A percentile compares a stretch with the other conserved stretches of the same genome.
Evolutionary conservation across 2,329 filamentous ascomycete genomes (phyloP).

Genomic region (Lachnum nothofagi): DNA sequence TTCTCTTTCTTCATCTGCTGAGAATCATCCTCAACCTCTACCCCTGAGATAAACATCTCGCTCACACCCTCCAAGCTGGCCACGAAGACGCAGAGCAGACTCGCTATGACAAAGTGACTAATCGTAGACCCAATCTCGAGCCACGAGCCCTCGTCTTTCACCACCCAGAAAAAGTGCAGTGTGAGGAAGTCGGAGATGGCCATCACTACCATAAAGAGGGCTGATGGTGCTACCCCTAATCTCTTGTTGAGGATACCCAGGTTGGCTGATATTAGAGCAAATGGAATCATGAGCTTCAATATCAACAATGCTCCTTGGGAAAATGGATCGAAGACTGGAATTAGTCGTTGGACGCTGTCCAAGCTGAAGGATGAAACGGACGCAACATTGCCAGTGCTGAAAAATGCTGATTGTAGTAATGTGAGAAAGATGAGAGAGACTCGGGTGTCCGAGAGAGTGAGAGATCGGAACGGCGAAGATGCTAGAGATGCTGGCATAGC

Average conservation of each 20-base stretch:
- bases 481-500: slow-evolving; percentile 22
- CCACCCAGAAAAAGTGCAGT: slow-evolving; percentile 95
- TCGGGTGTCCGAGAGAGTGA: slow-evolving; percentile 77
- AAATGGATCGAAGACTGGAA: slow-evolving; percentile 92
- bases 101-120: slow-evolving; percentile 91
- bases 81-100: slow-evolving; percentile 83
- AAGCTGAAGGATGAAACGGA: slow-evolving; percentile 90
- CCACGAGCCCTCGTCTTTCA: slow-evolving; percentile 94
- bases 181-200: slow-evolving; percentile 86
- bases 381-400: slow-evolving; percentile 93
- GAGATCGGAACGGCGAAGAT: slow-evolving; percentile 47
- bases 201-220: slow-evolving; percentile 92
- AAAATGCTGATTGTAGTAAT: slow-evolving; percentile 91
- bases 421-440: slow-evolving; percentile 93
- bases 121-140: slow-evolving; percentile 96
- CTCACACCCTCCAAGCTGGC: slow-evolving; percentile 81
- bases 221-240: slow-evolving; percentile 77
- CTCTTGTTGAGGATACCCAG: slow-evolving; percentile 86
- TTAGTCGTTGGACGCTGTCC: slow-evolving; percentile 78
- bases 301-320: slow-evolving; percentile 81
- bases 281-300: slow-evolving; percentile 87
- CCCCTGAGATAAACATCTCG: slow-evolving; percentile 73
- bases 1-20: slow-evolving; percentile 26
- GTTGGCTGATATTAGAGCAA: slow-evolving; percentile 85
- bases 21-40: slow-evolving; percentile 54